Percentiles rank a stretch among this genome's conserved stretches.
Evolutionary conservation across 495 filamentous ascomycete genomes (phyloP).

Genomic region (Trichoderma erinaceum): DNA sequence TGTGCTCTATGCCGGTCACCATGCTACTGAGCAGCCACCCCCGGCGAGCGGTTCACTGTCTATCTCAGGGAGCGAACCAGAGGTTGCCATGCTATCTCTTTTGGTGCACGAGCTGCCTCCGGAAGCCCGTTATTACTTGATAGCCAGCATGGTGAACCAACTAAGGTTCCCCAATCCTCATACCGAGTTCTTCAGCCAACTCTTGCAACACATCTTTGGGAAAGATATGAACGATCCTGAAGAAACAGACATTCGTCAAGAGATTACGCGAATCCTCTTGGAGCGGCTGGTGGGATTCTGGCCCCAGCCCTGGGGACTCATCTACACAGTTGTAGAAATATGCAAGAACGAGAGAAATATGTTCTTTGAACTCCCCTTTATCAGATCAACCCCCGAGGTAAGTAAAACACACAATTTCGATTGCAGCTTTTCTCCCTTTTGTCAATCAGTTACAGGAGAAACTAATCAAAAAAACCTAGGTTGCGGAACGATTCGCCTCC

Average conservation of each 20-base stretch:
- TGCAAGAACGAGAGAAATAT: conserved; percentile 81
- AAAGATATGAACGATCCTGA: conserved; percentile 69
- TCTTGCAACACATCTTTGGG: conserved; percentile 81
- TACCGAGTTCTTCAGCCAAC: conserved; percentile 89
- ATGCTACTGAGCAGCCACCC: conserved; percentile 53
- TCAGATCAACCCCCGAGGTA: conserved; percentile 84
- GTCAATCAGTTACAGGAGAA: background rate
- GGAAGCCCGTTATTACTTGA: conserved; percentile 76
- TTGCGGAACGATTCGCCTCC: conserved; percentile 18
- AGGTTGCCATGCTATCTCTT: conserved; percentile 66
- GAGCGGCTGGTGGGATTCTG: conserved; percentile 85
- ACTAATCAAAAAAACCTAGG: background rate
- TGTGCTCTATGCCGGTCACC: conserved; percentile 72
- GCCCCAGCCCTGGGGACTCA: conserved; percentile 93
- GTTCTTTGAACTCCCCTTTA: conserved; percentile 89
- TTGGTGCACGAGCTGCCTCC: conserved; percentile 67
- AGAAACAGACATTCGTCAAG: conserved; percentile 76
- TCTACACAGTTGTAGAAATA: conserved; percentile 84
- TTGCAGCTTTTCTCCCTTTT: background rate
- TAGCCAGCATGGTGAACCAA: conserved; percentile 83
- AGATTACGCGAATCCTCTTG: conserved; percentile 78
- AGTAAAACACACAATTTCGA: conserved; percentile 17
- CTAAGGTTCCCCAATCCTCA: conserved; percentile 83
- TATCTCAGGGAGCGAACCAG: conserved; percentile 54
- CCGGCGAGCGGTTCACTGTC: conserved; percentile 62